phyloP scores from a whole-genome alignment of 2,329 filamentous ascomycete genomes.

The Venturia oleaginea region DNA sequence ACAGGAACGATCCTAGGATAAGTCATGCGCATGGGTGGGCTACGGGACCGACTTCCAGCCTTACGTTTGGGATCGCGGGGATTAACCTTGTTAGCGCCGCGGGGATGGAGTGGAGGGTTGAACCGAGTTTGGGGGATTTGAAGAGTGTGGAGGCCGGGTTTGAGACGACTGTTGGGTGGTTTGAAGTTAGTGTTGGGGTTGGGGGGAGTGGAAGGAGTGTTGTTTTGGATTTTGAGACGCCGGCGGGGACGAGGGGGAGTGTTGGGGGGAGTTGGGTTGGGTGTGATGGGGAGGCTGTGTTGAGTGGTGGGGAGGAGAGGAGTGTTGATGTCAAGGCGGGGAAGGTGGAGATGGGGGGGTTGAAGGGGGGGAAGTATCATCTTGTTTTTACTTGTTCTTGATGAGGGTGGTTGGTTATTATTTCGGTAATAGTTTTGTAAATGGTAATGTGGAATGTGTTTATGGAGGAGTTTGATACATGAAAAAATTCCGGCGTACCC shows the following conservation, averaged over 20 bases:
- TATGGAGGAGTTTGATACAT: no score
- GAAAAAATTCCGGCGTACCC: no score
- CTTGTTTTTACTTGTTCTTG: neutral
- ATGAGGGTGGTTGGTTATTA: neutral
- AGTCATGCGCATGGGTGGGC: constrained; percentile 37
- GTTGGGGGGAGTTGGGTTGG: neutral
- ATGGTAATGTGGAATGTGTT: neutral
- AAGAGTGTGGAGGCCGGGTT: constrained; percentile 37
- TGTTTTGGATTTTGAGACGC: neutral
- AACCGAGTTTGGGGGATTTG: constrained; percentile 37
- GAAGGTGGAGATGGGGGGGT: neutral
- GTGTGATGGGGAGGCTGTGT: neutral
- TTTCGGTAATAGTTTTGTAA: neutral
- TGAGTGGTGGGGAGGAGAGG: neutral
- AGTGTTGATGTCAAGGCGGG: constrained; percentile 4
- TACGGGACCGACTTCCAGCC: constrained; percentile 22
- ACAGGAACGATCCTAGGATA: constrained; percentile 38
- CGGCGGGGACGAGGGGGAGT: neutral
- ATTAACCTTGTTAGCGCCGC: constrained; percentile 31
- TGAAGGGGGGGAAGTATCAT: neutral
- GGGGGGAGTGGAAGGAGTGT: neutral
- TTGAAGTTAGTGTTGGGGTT: constrained; percentile 15
- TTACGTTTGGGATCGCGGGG: constrained; percentile 36
- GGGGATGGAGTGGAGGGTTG: constrained; percentile 35
- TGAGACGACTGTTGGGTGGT: constrained; percentile 34